Evolutionary conservation across 2,329 filamentous ascomycete genomes (phyloP).

Genomic region (Pezicula rhizophila): DNA sequence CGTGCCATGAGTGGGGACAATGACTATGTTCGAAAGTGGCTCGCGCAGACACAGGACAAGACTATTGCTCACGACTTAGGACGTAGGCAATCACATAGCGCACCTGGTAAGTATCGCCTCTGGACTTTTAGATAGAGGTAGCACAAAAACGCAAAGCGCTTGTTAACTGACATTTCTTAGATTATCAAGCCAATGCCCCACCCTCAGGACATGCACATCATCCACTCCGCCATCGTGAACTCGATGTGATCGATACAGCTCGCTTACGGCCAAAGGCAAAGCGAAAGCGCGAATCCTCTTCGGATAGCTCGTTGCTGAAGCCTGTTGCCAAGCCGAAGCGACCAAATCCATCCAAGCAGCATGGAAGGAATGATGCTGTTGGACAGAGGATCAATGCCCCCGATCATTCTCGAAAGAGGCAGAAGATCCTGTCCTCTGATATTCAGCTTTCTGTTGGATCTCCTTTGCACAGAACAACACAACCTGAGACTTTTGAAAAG

Average conservation of each 20-base stretch:
- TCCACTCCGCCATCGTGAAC: background rate
- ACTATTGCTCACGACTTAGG: background rate
- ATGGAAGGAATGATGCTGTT: background rate
- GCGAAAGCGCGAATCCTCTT: constrained; percentile 8
- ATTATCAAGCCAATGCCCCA: too few relatives aligned
- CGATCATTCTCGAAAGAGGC: constrained; percentile 6
- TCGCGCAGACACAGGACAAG: constrained; percentile 16
- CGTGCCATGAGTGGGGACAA: constrained; percentile 12
- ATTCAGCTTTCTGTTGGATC: background rate
- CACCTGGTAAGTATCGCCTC: background rate
- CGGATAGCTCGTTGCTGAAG: constrained; percentile 21
- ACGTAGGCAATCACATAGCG: background rate
- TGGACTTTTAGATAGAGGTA: background rate
- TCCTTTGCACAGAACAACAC: too few relatives aligned
- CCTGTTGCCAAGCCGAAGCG: background rate
- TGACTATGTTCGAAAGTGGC: constrained; percentile 22
- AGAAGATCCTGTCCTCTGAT: constrained; percentile 3
- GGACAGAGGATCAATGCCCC: background rate
- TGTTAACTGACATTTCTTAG: too few relatives aligned
- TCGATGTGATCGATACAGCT: background rate
- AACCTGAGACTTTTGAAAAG: constrained; percentile 33
- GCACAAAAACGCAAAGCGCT: too few relatives aligned
- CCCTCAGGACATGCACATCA: background rate
- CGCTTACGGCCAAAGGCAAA: constrained; percentile 2
- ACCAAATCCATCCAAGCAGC: background rate